Conservation (phyloP, 2,329 filamentous ascomycete species). For the Cadophora luteo-olivacea region DNA sequence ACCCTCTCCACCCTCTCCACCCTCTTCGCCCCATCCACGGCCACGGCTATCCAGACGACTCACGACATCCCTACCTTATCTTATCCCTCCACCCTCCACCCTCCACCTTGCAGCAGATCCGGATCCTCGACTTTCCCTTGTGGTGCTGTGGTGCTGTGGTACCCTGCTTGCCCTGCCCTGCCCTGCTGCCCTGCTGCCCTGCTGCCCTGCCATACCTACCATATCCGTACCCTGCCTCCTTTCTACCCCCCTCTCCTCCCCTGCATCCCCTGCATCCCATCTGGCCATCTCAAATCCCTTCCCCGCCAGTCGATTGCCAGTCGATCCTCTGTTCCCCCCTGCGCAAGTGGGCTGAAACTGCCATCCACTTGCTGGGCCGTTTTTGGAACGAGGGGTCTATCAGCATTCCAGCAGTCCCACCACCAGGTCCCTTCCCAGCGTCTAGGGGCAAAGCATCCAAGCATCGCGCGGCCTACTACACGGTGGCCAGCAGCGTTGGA, state of each 20-base stretch:
- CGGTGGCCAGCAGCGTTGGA: slow-evolving; percentile 9
- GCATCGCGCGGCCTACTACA: slow-evolving; percentile 4
- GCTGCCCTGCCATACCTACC: background rate
- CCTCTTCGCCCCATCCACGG: background rate
- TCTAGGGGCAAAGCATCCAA: slow-evolving; percentile 15
- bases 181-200: too few species aligned
- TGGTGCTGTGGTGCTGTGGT: slow-evolving; percentile 8
- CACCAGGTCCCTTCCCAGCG: slow-evolving; percentile 13
- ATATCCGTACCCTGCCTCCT: slow-evolving; percentile 7
- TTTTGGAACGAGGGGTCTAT: slow-evolving; percentile 23
- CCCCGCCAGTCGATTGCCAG: slow-evolving; percentile 24
- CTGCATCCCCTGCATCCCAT: background rate
- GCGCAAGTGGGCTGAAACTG: slow-evolving; percentile 28
- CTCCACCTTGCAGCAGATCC: slow-evolving; percentile 15
- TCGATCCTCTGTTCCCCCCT: slow-evolving; percentile 21
- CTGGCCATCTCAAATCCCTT: slow-evolving; percentile 13
- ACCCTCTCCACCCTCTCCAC: background rate
- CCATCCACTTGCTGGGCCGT: slow-evolving; percentile 12
- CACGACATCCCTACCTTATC: background rate
- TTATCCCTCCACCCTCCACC: background rate
- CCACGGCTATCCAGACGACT: background rate
- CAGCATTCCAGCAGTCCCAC: slow-evolving; percentile 26
- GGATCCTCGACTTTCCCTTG: background rate
- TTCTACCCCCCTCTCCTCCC: background rate
- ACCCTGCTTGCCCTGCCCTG: slow-evolving; percentile 1